Evolutionary conservation across 2,329 filamentous ascomycete genomes (phyloP), one percentile per base, ranked within the genome.

Genomic region (Scedosporium aurantiacum): DNA sequence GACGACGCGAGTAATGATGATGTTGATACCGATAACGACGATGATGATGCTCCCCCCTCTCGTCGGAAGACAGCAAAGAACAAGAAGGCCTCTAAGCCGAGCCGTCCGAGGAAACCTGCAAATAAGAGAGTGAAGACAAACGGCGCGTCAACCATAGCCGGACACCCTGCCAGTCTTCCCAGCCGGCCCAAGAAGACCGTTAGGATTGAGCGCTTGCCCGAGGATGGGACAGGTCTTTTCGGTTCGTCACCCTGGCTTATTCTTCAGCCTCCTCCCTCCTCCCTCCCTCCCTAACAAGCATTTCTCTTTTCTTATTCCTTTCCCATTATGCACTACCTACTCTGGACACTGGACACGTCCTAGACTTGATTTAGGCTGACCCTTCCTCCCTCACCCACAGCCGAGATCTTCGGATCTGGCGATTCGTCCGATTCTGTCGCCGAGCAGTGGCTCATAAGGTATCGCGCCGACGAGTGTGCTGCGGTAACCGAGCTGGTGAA

Each of bases 111-210:
- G 71, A 85, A 85, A 70, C 83, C 83, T 2, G 82, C 82, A 2
- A 74, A 75, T 18, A 88, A 88, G 74, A 86, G 85, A 71, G 78
- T 83, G 58, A 88, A 85, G 71, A 80, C 80, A 64, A 86, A 87
- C 68, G 83, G 83, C 50, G 69, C 70, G 8, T 60, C 58, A 18
- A 28, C 25, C 25, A 27, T 45, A 21, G 43, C 23, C 7, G 43
- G 25, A 27, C 74, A 78, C 62, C 67, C 74, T 32, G 71, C 78
- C 18, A 74, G 73, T 60, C 74, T 82, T 41, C 80, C 77, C 25
- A 82, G 77, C 64, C 76, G 79, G 66, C 80, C 78, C 41, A 85
- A 84, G 72, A 85, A 85, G 71, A 72, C 76, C 25, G 78, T 77
- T 62, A 80, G 75, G 65, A 77, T 82, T 56, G 78, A 82, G 40